A percentile compares a stretch with the other conserved stretches of the same genome.
These are phyloP conservation scores for Apophysomyces sp. DNA, from an alignment of 371 early-diverging fungal species.

Conservation along the genomic window DNA sequence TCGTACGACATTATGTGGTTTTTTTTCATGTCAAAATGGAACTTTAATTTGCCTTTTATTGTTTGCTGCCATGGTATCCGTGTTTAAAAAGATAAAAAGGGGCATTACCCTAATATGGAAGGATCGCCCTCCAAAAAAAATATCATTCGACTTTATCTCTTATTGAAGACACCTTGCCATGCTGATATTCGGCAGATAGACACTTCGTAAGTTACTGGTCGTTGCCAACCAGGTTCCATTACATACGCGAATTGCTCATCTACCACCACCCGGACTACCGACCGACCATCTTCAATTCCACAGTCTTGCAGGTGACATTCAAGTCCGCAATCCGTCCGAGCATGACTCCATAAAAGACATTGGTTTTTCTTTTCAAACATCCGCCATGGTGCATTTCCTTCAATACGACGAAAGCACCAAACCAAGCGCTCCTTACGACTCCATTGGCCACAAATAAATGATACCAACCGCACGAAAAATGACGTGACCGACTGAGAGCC, in stretches of 20 bases:
- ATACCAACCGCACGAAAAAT: background rate
- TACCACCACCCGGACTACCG: conserved; percentile 12
- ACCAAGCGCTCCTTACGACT: background rate
- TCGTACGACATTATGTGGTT: background rate
- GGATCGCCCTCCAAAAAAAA: background rate
- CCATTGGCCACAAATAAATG: background rate
- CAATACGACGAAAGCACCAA: conserved; percentile 15
- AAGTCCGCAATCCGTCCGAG: background rate
- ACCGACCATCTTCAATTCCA: conserved; percentile 5
- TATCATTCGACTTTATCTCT: background rate
- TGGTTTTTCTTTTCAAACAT: conserved; percentile 20
- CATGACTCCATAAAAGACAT: conserved; percentile 13
- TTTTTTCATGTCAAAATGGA: background rate
- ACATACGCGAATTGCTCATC: conserved; percentile 19
- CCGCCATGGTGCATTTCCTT: conserved; percentile 6
- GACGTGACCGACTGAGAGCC: background rate
- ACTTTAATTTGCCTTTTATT: background rate
- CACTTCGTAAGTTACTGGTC: conserved; percentile 23
- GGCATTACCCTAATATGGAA: background rate
- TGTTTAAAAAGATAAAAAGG: background rate
- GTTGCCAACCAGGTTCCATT: conserved; percentile 17
- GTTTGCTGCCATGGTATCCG: background rate
- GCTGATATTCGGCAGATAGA: background rate
- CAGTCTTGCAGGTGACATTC: conserved; percentile 17
- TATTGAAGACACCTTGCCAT: background rate